Evolutionary conservation across 129 eudicot species (phyloP).

Genomic region (Artemisia argyi): DNA sequence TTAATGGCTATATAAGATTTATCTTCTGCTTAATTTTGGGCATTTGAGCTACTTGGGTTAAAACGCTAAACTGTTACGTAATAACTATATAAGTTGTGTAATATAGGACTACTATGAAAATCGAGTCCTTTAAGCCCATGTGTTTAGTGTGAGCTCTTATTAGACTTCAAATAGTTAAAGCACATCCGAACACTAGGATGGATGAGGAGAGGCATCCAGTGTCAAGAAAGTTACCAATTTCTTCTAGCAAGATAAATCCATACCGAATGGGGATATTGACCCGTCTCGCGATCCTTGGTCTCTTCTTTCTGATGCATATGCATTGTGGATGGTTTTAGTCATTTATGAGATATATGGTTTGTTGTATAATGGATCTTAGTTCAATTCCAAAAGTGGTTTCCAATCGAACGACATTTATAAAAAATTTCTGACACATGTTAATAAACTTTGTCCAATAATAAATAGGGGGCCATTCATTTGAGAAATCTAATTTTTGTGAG

Average conservation of each 20-base stretch:
- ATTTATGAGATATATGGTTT: conserved; percentile 95
- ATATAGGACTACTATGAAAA: too few relatives aligned
- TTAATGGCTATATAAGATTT: background rate
- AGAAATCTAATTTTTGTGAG: too few relatives aligned
- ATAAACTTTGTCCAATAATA: too few relatives aligned
- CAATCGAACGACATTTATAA: conserved; percentile 40
- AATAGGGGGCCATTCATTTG: too few relatives aligned
- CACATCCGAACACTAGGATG: conserved; percentile 49
- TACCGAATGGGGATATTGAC: conserved; percentile 73
- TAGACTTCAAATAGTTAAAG: background rate
- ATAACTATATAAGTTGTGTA: background rate
- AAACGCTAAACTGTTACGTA: background rate
- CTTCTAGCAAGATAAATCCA: conserved; percentile 91
- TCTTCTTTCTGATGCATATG: conserved; percentile 89
- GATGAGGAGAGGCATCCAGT: conserved; percentile 96
- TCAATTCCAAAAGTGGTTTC: conserved; percentile 87
- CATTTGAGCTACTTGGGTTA: background rate
- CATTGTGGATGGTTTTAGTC: conserved; percentile 76
- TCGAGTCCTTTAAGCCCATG: background rate
- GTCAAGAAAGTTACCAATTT: conserved; percentile 83
- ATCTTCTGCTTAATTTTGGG: background rate
- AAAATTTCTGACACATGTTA: too few relatives aligned
- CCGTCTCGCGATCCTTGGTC: conserved; percentile 71
- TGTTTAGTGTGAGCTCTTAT: too few relatives aligned
- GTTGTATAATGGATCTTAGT: conserved; percentile 93